A percentile compares a stretch with the other conserved stretches of the same genome.
Evolutionary conservation across 306 rosid species (phyloP).

Genomic region (Begonia masoniana): DNA sequence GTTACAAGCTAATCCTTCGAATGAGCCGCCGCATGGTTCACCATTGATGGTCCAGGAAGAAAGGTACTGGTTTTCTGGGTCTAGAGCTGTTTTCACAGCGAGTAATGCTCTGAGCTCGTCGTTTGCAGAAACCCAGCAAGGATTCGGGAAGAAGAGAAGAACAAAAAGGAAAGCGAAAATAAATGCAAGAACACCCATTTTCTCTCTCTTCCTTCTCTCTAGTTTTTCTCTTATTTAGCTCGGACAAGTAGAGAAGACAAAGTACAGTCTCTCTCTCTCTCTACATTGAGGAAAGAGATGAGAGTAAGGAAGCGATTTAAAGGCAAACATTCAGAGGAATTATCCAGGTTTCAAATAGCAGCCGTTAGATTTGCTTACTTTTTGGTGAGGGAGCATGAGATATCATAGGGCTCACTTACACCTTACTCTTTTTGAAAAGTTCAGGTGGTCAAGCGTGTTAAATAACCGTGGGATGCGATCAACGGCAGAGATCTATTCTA

Average conservation of each 20-base stretch:
- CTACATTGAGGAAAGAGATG: neutral
- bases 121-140: neutral
- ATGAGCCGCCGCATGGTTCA: constrained; percentile 28
- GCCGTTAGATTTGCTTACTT: neutral
- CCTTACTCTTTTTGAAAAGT: neutral
- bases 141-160: constrained; percentile 7
- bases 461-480: neutral
- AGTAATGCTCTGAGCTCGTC: constrained; percentile 26
- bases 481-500: neutral
- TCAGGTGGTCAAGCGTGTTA: neutral
- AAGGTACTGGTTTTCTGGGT: constrained; percentile 29
- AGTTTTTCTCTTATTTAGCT: neutral
- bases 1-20: constrained; percentile 46
- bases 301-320: neutral
- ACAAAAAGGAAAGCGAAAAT: constrained; percentile 9
- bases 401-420: neutral
- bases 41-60: constrained; percentile 24
- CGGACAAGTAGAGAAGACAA: neutral
- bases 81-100: constrained; percentile 32
- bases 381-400: neutral
- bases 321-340: neutral
- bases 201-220: neutral
- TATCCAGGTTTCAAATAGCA: neutral
- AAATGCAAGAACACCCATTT: neutral
- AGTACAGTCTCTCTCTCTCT: neutral